Base-by-base conservation (phyloP, 768 basidiomycete species). In the Megacollybia marginata region DNA sequence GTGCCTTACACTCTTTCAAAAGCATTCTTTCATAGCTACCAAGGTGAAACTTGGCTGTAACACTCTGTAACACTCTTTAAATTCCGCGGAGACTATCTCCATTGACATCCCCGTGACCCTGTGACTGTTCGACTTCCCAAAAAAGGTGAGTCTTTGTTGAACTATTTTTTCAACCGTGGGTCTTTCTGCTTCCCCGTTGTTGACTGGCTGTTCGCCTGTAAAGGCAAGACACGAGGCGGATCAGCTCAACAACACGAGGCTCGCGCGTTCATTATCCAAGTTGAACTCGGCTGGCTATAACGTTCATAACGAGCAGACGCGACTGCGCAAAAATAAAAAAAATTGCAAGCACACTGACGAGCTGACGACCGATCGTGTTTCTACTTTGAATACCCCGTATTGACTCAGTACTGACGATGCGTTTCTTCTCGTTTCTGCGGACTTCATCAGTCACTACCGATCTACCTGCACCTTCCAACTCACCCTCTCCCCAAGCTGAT, bases 191-290 rank as follows among this genome's bases (percentile, higher is more conserved):
- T 54, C 49, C 51, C 52, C 51, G 48, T 49, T 55, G 44, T 58
- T 54, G 55, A 50, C 62, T 62, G 42, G n/a, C n/a, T 56, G 55
- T 59, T 58, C 59, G 60, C 67, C 65, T 60, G 63, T 66, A 68
- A 61, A 72, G 70, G 63, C 62, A 69, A 65, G 56, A 68, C 75
- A 76, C 75, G 75, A 76, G 74, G 74, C 68, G 57, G 62, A 57
- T 54, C 62, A 62, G 63, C 62, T 62, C 61, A 59, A 28, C 57
- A 58, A 65, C 73, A 76, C 75, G 74, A 76, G 74, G 74, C 71
- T 57, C 59, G 54, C 65, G 64, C 64, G 59, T 62, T 64, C 59
- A 61, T 49, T 52, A 33, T 53, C 49, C 52, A 52, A 54, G 54
- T 58, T 51, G 52, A 51, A 54, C 50, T 52, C 51, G 48, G 36